Evolutionary conservation across 768 basidiomycete species (phyloP), one percentile per base, ranked within the genome.

Genomic region (Pisolithus sp.): DNA sequence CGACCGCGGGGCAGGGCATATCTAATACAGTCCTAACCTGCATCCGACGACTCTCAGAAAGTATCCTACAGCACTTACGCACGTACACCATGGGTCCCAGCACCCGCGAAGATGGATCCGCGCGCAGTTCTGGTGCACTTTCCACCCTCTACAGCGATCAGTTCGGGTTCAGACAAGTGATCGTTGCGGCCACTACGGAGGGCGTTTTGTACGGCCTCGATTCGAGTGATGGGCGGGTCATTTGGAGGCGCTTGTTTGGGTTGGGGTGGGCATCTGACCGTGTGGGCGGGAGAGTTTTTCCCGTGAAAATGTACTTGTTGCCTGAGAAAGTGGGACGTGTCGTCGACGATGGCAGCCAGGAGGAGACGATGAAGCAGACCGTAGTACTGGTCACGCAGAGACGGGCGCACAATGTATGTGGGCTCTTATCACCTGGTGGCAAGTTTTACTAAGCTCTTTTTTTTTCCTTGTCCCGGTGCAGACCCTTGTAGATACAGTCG

Each of bases 181-280:
- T 94, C 42, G 78, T 95, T 4, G 76, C 73, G 6, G 86, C 83
- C 0, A 91, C 88, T 3, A 57, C 72, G 1, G 73, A 77, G 26
- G 91, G 92, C 2, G 92, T 90, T 60, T 57, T 93, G 0, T 92
- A 83, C 60, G 93, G 83, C 0, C 68, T 97, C 40, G 92, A 96
- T 59, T 86, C 89, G 1, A 78, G 81, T 9, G 86, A 75, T 41
- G 93, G 93, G 0, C 72, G 76, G 2, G 74, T 91, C 28, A 61
- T 95, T 2, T 97, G 93, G 93, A 85, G 79, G 56, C 80, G 82
- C 9, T 71, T 89, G 2, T 73, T 95, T 2, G 88, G 89, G 0
- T 72, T 86, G 26, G 87, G 86, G 2, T 84, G 80, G 78, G 82
- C 81, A 0, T 74, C 71, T 6, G 66, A 71, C 36, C n/a, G 34